Base-by-base conservation (phyloP, 257 asterid genomes). In the Capsicum chinense region DNA sequence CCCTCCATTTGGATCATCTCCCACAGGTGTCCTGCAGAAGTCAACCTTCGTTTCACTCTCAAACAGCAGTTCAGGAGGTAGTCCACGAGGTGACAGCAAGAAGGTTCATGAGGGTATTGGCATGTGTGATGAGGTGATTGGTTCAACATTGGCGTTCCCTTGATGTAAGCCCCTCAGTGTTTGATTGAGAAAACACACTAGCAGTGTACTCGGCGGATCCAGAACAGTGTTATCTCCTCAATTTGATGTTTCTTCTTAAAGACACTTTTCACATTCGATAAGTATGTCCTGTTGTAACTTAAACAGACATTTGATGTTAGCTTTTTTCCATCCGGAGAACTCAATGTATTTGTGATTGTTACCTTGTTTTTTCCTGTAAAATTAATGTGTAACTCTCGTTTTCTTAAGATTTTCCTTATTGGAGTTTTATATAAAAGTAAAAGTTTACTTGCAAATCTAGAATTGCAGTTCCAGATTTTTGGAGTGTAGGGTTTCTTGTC, bases 1-100 rank as follows among this genome's bases (percentile, higher is more conserved):
- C 87, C 88, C 88, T 52, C 89, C 86, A 79, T n/a, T 89, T 54
- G 95, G 94, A 42, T 89, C 90, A 33, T 94, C 98, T 73, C 97
- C 99, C 3, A 93, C 92, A 0, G 97, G 93, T 3, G 94, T 94
- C 42, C 88, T 95, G 80, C 97, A 92, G 92, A 92, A 91, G 70
- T 87, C 98, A 0, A 89, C 92, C 5, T 91, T 94, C 19, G 92
- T 90, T 21, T 88, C 97, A 3, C 92, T 90, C 48, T 92, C 98
- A 21, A 93, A 92, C 90, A 94, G 95, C 88, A 92, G 99, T 69
- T 90, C 94, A 0, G 97, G 92, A 37, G 88, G 95, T 79, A 93
- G 97, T 83, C 93, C 93, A 12, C 87, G 87, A 15, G 82, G 85
- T 33, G 97, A 89, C 16, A 89, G 84, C 85, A 88, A 90, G 85